Evolutionary conservation across 331 rosid genomes (phyloP).

Genomic region (Dryas integrifolia): DNA sequence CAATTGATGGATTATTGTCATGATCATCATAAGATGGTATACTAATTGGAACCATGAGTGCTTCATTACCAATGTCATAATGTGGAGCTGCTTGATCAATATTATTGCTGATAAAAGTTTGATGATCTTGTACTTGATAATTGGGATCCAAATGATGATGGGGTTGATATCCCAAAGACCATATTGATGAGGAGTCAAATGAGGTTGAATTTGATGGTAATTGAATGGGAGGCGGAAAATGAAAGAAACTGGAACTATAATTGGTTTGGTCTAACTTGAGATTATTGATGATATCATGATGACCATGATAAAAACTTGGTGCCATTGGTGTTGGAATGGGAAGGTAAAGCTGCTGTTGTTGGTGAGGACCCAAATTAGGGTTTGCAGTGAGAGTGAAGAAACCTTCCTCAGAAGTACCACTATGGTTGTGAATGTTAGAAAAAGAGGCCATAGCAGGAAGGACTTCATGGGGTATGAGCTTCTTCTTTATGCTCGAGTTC

Average conservation of each 20-base stretch:
- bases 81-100: slow-evolving; percentile 14
- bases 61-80: neutral
- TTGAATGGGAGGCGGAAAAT: slow-evolving; percentile 34
- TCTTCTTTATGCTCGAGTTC: slow-evolving; percentile 97
- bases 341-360: slow-evolving; percentile 45
- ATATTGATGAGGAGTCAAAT: slow-evolving; percentile 31
- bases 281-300: slow-evolving; percentile 28
- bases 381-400: slow-evolving; percentile 53
- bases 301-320: slow-evolving; percentile 35
- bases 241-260: slow-evolving; percentile 17
- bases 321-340: slow-evolving; percentile 48
- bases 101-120: slow-evolving; percentile 19
- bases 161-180: slow-evolving; percentile 38
- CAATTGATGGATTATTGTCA: slow-evolving; percentile 14
- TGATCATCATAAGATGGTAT: slow-evolving; percentile 11
- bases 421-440: slow-evolving; percentile 46
- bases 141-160: slow-evolving; percentile 32
- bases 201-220: slow-evolving; percentile 36
- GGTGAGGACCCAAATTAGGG: slow-evolving; percentile 49
- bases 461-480: slow-evolving; percentile 61
- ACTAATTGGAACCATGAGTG: slow-evolving; percentile 3
- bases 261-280: slow-evolving; percentile 26
- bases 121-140: slow-evolving; percentile 35
- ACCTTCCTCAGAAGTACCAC: slow-evolving; percentile 32
- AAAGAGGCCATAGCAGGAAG: slow-evolving; percentile 49